Evolutionary conservation across 176 grass and related monocot species (phyloP).

Genomic region (Phragmites australis): DNA sequence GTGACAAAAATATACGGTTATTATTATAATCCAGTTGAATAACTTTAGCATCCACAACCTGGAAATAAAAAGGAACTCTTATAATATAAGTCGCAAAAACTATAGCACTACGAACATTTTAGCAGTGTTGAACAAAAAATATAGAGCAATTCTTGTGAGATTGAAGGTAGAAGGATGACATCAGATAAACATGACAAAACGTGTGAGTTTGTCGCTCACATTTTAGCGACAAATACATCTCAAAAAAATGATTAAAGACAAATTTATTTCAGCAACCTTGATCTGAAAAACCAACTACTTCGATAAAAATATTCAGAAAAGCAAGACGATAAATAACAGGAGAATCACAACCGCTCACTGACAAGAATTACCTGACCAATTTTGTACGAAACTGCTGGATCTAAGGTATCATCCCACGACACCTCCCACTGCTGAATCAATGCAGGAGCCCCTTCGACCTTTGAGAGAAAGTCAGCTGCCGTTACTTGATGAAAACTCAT

Average conservation of each 20-base stretch:
- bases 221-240: not conserved
- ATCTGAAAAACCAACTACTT: not conserved
- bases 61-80: conserved; percentile 28
- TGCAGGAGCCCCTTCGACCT: conserved; percentile 89
- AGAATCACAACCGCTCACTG: not conserved
- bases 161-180: not conserved
- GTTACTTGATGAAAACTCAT: conserved; percentile 22
- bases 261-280: not conserved
- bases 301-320: not conserved
- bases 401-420: conserved; percentile 81
- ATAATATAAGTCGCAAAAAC: conserved; percentile 28
- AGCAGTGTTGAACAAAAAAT: not conserved
- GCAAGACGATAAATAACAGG: conserved; percentile 1
- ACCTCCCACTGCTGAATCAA: conserved; percentile 89
- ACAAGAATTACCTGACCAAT: conserved; percentile 68
- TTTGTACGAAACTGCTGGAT: conserved; percentile 81
- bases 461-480: conserved; percentile 46
- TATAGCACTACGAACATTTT: not conserved
- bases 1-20: conserved; percentile 78
- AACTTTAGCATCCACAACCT: conserved; percentile 73
- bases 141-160: not conserved
- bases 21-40: conserved; percentile 73
- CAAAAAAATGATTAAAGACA: conserved; percentile 1
- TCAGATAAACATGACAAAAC: not conserved
- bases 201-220: not conserved